Percentiles rank a stretch among this genome's conserved stretches.
Conservation (phyloP, 768 basidiomycete species). For the Boletellus emodensis region DNA sequence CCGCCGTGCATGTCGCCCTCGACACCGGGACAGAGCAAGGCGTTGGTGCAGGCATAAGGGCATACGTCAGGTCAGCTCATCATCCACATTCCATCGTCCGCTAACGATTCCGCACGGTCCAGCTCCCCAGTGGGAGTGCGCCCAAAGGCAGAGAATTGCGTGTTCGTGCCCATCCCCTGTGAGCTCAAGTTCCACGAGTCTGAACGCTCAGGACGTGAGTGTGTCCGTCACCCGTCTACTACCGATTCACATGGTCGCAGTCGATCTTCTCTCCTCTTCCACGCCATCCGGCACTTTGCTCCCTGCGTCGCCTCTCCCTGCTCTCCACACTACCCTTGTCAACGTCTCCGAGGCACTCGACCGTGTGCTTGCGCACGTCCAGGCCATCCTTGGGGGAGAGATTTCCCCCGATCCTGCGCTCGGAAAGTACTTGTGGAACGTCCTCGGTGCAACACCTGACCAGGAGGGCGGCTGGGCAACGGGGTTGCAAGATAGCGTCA, state of each 20-base stretch:
- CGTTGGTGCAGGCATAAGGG: slow-evolving; percentile 71
- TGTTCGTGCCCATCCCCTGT: slow-evolving; percentile 90
- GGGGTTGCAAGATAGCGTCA: slow-evolving; percentile 85
- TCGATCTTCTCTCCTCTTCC: slow-evolving; percentile 66
- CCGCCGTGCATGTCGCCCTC: slow-evolving; percentile 86
- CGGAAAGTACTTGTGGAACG: slow-evolving; percentile 89
- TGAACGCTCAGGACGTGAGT: slow-evolving; percentile 81
- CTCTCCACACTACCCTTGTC: slow-evolving; percentile 47
- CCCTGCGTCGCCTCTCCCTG: slow-evolving; percentile 58
- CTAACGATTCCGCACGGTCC: slow-evolving; percentile 7
- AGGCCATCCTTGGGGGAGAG: slow-evolving; percentile 74
- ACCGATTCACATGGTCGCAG: slow-evolving; percentile 36
- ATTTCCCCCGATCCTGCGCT: slow-evolving; percentile 76
- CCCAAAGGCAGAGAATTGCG: slow-evolving; percentile 91
- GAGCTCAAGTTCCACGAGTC: slow-evolving; percentile 77
- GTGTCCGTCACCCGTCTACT: not conserved
- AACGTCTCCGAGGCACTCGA: slow-evolving; percentile 76
- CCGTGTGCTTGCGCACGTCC: slow-evolving; percentile 81
- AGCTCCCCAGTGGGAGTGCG: slow-evolving; percentile 86
- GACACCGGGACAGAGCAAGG: slow-evolving; percentile 75
- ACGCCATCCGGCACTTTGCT: slow-evolving; percentile 35
- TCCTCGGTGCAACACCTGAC: slow-evolving; percentile 66
- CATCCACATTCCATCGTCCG: slow-evolving; percentile 1
- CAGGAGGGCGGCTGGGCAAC: slow-evolving; percentile 75
- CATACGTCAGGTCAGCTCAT: slow-evolving; percentile 70